Conservation (phyloP, 768 basidiomycete genomes). For the Termitomyces sp. region DNA sequence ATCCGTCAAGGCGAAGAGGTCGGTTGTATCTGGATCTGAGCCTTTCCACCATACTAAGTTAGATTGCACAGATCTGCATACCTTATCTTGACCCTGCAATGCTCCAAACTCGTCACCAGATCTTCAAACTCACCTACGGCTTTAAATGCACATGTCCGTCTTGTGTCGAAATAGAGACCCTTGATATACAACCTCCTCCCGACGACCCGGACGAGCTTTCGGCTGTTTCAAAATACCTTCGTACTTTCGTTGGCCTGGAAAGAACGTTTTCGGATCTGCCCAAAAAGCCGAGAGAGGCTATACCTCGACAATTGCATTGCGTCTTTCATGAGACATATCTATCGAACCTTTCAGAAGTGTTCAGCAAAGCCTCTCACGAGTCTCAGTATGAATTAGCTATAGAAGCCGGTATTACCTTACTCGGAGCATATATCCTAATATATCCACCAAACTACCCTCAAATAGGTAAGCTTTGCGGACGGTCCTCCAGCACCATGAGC, state of each 20-base stretch:
- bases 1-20: constrained; percentile 66
- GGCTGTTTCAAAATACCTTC: constrained; percentile 26
- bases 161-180: constrained; percentile 38
- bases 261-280: constrained; percentile 21
- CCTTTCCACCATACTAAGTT: background rate
- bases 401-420: constrained; percentile 46
- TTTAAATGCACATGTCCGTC: constrained; percentile 61
- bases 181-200: constrained; percentile 37
- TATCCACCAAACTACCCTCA: constrained; percentile 82
- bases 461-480: constrained; percentile 45
- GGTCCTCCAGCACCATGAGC: background rate
- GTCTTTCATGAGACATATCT: constrained; percentile 58
- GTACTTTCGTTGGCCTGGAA: constrained; percentile 32
- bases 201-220: constrained; percentile 24
- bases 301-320: constrained; percentile 36
- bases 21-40: constrained; percentile 5
- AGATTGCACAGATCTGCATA: constrained; percentile 50
- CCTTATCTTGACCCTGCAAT: constrained; percentile 80
- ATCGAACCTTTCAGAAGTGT: constrained; percentile 50
- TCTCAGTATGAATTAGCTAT: constrained; percentile 49
- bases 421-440: constrained; percentile 62
- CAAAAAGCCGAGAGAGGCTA: constrained; percentile 20
- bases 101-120: constrained; percentile 50
- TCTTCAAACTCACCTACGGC: constrained; percentile 58
- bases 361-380: constrained; percentile 69